A percentile compares a stretch with the other conserved stretches of the same genome.
phyloP scores from a whole-genome alignment of 1,139 yeast species.

The Groenewaldozyma sp. region DNA sequence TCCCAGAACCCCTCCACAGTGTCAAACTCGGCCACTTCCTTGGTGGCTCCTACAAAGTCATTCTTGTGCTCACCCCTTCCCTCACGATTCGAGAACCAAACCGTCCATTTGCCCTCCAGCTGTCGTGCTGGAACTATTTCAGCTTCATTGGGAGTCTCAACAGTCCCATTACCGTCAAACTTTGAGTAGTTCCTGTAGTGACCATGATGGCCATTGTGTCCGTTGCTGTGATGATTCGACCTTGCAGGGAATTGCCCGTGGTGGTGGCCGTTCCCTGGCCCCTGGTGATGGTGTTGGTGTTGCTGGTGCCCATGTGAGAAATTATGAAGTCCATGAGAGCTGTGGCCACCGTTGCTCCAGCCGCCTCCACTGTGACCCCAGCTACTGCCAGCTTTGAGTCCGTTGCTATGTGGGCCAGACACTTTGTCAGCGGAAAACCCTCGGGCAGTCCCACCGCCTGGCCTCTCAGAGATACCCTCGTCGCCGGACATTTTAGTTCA shows the following conservation, averaged over 20 bases:
- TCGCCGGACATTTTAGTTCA: too few species aligned
- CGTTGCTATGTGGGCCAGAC: not conserved
- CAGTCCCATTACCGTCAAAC: not conserved
- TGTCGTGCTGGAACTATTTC: not conserved
- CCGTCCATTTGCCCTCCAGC: slow-evolving; percentile 25
- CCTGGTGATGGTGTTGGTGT: not conserved
- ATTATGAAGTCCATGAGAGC: not conserved
- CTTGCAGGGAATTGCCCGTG: too few species aligned
- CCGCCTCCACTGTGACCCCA: not conserved
- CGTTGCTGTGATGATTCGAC: not conserved
- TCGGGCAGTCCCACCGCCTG: too few species aligned
- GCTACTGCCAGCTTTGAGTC: not conserved
- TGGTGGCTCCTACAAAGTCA: slow-evolving; percentile 29
- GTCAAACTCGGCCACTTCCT: slow-evolving; percentile 26
- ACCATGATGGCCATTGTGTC: not conserved
- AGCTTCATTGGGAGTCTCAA: too few species aligned
- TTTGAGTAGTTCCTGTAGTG: not conserved
- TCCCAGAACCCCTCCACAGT: slow-evolving; percentile 60
- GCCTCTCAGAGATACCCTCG: too few species aligned
- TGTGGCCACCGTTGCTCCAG: not conserved
- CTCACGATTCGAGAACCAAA: slow-evolving; percentile 30
- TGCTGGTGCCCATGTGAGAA: not conserved
- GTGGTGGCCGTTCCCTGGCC: too few species aligned
- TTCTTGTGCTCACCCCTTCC: slow-evolving; percentile 29
- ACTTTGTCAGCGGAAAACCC: too few species aligned